Percentiles rank a stretch among this genome's conserved stretches.
These are phyloP conservation scores for Trichoderma erinaceum DNA, from an alignment of 495 filamentous ascomycete species.

Conservation along the genomic window DNA sequence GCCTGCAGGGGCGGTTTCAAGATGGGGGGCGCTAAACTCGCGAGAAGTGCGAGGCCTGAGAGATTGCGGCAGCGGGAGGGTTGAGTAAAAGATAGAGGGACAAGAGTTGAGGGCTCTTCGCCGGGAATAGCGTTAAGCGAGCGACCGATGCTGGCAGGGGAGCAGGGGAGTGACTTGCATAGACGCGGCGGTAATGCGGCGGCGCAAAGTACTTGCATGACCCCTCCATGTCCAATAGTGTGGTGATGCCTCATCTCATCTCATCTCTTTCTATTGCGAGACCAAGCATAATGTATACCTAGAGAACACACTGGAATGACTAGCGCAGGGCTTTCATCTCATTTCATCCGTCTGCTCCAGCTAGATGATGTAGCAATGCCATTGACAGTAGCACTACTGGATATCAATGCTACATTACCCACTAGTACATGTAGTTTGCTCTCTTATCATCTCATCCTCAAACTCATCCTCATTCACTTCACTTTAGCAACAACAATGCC, in stretches of 20 bases:
- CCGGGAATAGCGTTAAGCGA: neutral
- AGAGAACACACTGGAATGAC: neutral
- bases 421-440: too few species aligned
- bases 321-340: neutral
- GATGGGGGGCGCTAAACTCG: neutral
- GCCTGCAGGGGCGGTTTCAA: slow-evolving; percentile 2
- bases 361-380: neutral
- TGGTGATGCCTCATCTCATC: too few species aligned
- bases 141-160: neutral
- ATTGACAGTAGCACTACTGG: neutral
- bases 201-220: neutral
- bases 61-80: too few species aligned
- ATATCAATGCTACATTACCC: too few species aligned
- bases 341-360: neutral
- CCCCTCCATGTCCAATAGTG: neutral
- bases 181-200: neutral
- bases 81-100: too few species aligned
- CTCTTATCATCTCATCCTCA: too few species aligned
- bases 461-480: too few species aligned
- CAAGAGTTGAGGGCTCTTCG: too few species aligned
- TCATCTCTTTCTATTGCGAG: neutral
- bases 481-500: too few species aligned
- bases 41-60: too few species aligned
- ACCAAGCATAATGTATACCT: neutral
- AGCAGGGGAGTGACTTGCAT: neutral